Evolutionary conservation across 192 early-diverging fungal species (phyloP).

Genomic region (Coemansia sp.): DNA sequence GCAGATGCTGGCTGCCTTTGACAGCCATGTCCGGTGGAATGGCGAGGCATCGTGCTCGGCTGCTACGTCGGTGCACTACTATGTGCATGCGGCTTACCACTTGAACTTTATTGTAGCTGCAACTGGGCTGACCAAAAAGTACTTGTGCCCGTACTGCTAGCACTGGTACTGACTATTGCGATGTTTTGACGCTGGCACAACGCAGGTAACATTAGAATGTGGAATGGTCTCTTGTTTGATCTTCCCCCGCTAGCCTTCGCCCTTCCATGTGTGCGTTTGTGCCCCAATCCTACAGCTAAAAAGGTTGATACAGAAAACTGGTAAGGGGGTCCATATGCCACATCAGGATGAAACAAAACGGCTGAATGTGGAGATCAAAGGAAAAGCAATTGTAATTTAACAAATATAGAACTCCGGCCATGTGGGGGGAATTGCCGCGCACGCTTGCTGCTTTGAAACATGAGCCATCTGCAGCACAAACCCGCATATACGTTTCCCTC

Average conservation of each 20-base stretch:
- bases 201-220: too few relatives aligned
- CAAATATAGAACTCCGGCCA: neutral
- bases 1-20: neutral
- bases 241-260: too few relatives aligned
- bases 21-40: slow-evolving; percentile 1
- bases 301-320: neutral
- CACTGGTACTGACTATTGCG: too few relatives aligned
- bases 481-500: neutral
- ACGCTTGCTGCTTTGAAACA: neutral
- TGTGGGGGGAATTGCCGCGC: neutral
- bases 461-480: neutral
- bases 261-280: too few relatives aligned
- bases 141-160: neutral
- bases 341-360: too few relatives aligned
- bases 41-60: neutral
- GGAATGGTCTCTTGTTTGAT: too few relatives aligned
- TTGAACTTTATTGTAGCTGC: neutral
- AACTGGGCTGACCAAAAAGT: neutral
- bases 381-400: neutral
- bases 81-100: neutral
- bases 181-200: too few relatives aligned
- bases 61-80: neutral
- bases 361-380: too few relatives aligned
- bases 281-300: too few relatives aligned
- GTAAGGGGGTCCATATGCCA: neutral